Percentiles rank a stretch among this genome's conserved stretches.
These are phyloP conservation scores for Fusarium neocosmosporiellum DNA, from an alignment of 2,329 filamentous ascomycete species.

Conservation along the genomic window DNA sequence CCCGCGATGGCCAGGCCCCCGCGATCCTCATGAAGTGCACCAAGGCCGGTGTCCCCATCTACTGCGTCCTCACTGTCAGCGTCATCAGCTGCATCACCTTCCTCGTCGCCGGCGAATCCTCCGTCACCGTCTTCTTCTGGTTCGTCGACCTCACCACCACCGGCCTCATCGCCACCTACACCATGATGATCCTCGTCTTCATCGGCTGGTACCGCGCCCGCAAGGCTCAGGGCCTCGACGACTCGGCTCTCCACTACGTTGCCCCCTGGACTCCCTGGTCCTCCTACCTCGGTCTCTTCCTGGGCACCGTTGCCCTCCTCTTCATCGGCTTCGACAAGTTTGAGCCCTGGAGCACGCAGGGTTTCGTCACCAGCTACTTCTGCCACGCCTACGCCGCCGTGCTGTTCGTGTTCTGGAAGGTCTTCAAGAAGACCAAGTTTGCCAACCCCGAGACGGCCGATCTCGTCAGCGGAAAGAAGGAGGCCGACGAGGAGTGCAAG, in stretches of 20 bases:
- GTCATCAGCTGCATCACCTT: constrained; percentile 62
- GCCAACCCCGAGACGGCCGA: constrained; percentile 38
- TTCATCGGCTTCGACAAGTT: constrained; percentile 69
- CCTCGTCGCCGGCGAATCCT: constrained; percentile 59
- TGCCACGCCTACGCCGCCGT: constrained; percentile 62
- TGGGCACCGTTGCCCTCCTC: constrained; percentile 61
- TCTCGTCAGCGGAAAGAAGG: constrained; percentile 65
- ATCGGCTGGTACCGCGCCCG: constrained; percentile 60
- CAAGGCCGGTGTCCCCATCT: constrained; percentile 68
- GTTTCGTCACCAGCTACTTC: constrained; percentile 66
- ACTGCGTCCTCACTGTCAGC: constrained; percentile 61
- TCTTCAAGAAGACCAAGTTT: constrained; percentile 61
- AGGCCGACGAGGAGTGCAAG: constrained; percentile 68
- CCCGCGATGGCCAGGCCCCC: constrained; percentile 58
- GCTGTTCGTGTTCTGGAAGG: constrained; percentile 62
- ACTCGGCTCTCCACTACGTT: constrained; percentile 61
- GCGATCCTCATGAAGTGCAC: constrained; percentile 67
- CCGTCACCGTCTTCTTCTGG: constrained; percentile 63
- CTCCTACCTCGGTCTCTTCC: constrained; percentile 59
- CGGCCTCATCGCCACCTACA: constrained; percentile 68
- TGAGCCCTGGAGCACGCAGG: constrained; percentile 58
- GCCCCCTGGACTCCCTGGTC: constrained; percentile 63
- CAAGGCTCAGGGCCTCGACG: constrained; percentile 58
- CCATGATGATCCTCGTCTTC: constrained; percentile 55
- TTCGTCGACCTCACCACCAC: constrained; percentile 66